phyloP scores from a whole-genome alignment of 140 eudicot genomes.

The Senecio squalidus region DNA sequence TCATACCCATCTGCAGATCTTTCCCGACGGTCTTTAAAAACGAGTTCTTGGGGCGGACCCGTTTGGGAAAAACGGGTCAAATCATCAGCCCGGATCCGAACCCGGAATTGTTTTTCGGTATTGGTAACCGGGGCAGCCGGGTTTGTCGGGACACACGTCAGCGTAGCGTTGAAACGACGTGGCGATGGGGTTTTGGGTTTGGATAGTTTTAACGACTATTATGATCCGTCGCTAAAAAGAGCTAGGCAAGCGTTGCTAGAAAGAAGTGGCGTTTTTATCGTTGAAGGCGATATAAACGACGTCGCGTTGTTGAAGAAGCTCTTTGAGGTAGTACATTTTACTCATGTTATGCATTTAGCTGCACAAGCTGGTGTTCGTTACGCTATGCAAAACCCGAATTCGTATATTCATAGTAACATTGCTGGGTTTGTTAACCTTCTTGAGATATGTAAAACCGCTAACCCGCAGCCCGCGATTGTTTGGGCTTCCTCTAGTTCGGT shows the following conservation, averaged over 20 bases:
- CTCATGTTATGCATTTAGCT: conserved; percentile 90
- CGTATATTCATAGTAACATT: conserved; percentile 85
- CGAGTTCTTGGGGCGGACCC: conserved; percentile 71
- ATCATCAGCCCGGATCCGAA: conserved; percentile 66
- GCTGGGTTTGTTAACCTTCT: conserved; percentile 82
- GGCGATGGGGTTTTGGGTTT: conserved; percentile 96
- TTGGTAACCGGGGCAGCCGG: conserved; percentile 97
- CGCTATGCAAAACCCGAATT: conserved; percentile 84
- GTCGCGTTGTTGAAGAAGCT: conserved; percentile 49
- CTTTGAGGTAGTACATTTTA: conserved; percentile 60
- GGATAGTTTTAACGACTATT: conserved; percentile 79
- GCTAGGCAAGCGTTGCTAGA: conserved; percentile 70
- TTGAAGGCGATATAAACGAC: conserved; percentile 91
- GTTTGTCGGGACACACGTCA: conserved; percentile 93
- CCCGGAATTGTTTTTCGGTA: conserved; percentile 67
- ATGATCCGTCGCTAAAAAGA: conserved; percentile 76
- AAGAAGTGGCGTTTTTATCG: conserved; percentile 64
- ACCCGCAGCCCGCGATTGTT: conserved; percentile 91
- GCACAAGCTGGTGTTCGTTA: conserved; percentile 97
- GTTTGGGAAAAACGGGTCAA: conserved; percentile 76
- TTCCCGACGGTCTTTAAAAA: conserved; percentile 73
- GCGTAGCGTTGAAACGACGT: conserved; percentile 80
- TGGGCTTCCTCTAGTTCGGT: conserved; percentile 98
- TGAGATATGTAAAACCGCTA: conserved; percentile 69
- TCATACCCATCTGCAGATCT: conserved; percentile 43